Conservation (phyloP, 768 basidiomycete genomes). For the Multifurca ochricompacta region DNA sequence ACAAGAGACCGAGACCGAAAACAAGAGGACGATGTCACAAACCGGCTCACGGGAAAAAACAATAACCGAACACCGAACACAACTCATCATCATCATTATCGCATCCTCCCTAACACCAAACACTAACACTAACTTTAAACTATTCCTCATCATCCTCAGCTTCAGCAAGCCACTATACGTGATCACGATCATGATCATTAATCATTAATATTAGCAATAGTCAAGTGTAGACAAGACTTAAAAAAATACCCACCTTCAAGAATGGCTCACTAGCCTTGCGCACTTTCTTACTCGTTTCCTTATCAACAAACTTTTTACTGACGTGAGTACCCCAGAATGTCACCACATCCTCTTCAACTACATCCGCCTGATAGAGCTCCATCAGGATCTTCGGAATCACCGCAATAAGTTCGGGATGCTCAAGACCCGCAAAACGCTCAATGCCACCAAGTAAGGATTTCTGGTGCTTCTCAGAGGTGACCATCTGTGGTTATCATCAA, state of each 20-base stretch:
- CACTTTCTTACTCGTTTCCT: constrained; percentile 91
- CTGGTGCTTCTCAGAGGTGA: constrained; percentile 90
- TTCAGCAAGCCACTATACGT: constrained; percentile 77
- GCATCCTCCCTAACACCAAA: too few relatives aligned
- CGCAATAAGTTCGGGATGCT: constrained; percentile 61
- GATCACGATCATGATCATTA: constrained; percentile 12
- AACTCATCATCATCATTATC: too few relatives aligned
- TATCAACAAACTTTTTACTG: constrained; percentile 94
- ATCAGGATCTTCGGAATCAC: constrained; percentile 87
- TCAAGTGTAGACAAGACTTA: neutral
- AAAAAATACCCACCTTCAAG: constrained; percentile 57
- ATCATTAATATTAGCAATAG: neutral
- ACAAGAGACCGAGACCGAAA: too few relatives aligned
- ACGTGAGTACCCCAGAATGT: constrained; percentile 94
- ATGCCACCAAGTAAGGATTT: constrained; percentile 91
- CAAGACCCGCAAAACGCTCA: constrained; percentile 75
- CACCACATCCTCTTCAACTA: constrained; percentile 87
- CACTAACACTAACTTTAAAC: too few relatives aligned
- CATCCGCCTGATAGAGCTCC: constrained; percentile 86
- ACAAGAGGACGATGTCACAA: too few relatives aligned
- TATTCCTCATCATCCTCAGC: constrained; percentile 76
- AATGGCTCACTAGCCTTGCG: constrained; percentile 94
- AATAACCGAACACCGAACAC: too few relatives aligned
- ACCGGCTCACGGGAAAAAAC: too few relatives aligned
- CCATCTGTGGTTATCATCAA: constrained; percentile 46